phyloP scores from a whole-genome alignment of 2,329 filamentous ascomycete species.

The Penicillium sp. region DNA sequence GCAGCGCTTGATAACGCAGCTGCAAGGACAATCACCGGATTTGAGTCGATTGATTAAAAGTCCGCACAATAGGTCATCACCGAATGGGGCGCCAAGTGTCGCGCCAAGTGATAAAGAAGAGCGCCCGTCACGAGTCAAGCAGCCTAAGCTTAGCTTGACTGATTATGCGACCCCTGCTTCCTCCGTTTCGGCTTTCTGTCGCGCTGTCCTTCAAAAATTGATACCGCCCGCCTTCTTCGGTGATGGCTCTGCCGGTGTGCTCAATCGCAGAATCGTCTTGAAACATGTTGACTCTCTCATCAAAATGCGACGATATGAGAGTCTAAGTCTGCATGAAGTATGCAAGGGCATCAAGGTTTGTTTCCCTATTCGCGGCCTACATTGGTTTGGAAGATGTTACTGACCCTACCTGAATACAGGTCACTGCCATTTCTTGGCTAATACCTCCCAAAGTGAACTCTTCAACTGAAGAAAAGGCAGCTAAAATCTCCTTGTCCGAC shows the following conservation, averaged over 20 bases:
- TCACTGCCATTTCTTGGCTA: slow-evolving; percentile 70
- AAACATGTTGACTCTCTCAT: slow-evolving; percentile 73
- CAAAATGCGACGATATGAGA: slow-evolving; percentile 73
- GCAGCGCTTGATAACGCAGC: slow-evolving; percentile 25
- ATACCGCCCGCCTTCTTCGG: slow-evolving; percentile 77
- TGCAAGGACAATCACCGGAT: slow-evolving; percentile 14
- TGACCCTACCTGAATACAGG: slow-evolving; percentile 43
- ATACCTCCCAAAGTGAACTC: slow-evolving; percentile 44
- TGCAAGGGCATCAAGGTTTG: slow-evolving; percentile 69
- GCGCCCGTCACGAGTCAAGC: slow-evolving; percentile 3
- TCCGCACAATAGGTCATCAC: background rate
- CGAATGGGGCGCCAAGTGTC: background rate
- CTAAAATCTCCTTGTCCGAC: slow-evolving; percentile 63
- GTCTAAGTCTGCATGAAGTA: slow-evolving; percentile 71
- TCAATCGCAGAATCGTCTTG: slow-evolving; percentile 62
- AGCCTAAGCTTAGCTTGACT: slow-evolving; percentile 48
- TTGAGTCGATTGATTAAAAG: background rate
- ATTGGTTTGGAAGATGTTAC: background rate
- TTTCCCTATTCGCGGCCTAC: background rate
- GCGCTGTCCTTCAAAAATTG: slow-evolving; percentile 65
- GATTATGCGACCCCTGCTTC: slow-evolving; percentile 63
- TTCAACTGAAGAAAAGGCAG: slow-evolving; percentile 34
- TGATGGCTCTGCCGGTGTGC: slow-evolving; percentile 44
- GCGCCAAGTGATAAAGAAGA: slow-evolving; percentile 1
- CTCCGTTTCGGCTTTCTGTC: slow-evolving; percentile 81